Percentiles rank a stretch among this genome's conserved stretches.
Conservation (phyloP, 371 early-diverging fungal species). For the Syncephalis plumigaleata region DNA sequence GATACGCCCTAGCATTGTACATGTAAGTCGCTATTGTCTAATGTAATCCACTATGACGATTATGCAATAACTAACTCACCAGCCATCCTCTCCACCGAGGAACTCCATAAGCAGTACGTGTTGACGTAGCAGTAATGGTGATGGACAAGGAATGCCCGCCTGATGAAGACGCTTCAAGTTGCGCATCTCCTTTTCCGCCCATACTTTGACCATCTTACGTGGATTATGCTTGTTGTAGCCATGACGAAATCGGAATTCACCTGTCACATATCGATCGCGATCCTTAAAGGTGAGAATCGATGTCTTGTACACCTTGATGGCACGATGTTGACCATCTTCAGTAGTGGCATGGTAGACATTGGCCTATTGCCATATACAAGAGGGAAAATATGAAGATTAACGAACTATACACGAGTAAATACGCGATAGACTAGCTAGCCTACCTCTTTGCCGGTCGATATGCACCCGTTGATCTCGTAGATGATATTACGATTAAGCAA, state of each 20-base stretch:
- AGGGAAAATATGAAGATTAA: no score
- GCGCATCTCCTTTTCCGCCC: constrained; percentile 99
- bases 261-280: constrained; percentile 95
- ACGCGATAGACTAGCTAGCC: neutral
- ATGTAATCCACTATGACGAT: no score
- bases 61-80: constrained; percentile 27
- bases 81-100: constrained; percentile 81
- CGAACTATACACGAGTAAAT: no score
- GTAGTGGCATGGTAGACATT: constrained; percentile 95
- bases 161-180: constrained; percentile 87
- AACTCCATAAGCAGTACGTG: constrained; percentile 97
- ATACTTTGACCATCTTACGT: constrained; percentile 97
- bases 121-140: constrained; percentile 83
- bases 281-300: constrained; percentile 97
- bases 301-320: constrained; percentile 99
- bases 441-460: constrained; percentile 96
- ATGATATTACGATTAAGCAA: constrained; percentile 81
- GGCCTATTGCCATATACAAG: no score
- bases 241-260: constrained; percentile 94
- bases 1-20: constrained; percentile 39
- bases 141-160: constrained; percentile 90
- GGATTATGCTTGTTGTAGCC: constrained; percentile 95
- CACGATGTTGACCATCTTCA: constrained; percentile 66
- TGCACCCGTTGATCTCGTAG: constrained; percentile 90
- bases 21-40: no score